Evolutionary conservation across 768 basidiomycete species (phyloP), one percentile per base, ranked within the genome.

Genomic region (Cantharellus anzutake): DNA sequence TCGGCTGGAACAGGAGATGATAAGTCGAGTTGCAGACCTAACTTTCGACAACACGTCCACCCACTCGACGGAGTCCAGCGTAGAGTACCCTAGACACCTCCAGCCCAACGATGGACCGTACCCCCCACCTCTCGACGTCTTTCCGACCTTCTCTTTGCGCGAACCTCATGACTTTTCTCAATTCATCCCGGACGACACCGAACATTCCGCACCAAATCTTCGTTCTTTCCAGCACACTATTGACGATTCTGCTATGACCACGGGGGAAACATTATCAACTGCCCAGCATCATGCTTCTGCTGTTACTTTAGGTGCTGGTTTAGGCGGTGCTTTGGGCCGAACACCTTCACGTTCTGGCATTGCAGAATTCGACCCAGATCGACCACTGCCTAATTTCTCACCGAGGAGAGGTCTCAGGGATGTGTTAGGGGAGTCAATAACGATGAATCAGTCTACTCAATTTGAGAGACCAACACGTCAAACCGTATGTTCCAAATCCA

Each of bases 281-380:
- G 81, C 80, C 4, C 87, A 83, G 1, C 92, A 96, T 69, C 92
- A 96, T 70, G 90, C 88, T 35, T 88, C 84, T 63, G 88, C 80
- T 2, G 73, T 94, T 58, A 94, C 92, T 0, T 75, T 96, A 16
- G 85, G 78, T 58, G 87, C 89, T 2, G 91, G 92, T 0, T 76
- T 94, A 5, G 82, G 78, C 42, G 75, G 74, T 2, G 74, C 80
- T 2, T 72, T 76, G 3, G 52, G 51, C 14, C 55, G 62, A 63
- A 50, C 69, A 68, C 20, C 73, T 16, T 76, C 80, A 64, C 66
- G 84, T 57, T 85, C 82, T 68, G 85, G 82, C 42, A 55, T 55
- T 37, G 83, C 83, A 48, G 88, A 91, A 67, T 91, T 86, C 63
- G 88, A 91, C 68, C 87, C 88, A 2, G 87, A 91, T 41, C 74